Conservation (phyloP, 345 rosid species). For the Hibiscus tridactylites region DNA sequence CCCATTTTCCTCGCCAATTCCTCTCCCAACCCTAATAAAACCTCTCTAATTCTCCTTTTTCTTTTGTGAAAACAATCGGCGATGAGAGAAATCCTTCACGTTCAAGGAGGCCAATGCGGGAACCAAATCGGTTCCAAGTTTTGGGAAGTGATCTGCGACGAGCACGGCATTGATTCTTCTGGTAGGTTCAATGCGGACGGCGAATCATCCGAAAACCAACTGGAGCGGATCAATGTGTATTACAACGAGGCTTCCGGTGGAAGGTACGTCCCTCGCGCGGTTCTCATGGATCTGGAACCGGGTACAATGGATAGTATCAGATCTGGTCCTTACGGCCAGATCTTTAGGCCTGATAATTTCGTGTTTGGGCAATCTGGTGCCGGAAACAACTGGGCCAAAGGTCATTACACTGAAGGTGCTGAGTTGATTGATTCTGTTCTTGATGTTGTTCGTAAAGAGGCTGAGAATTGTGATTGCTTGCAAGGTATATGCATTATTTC, state of each 20-base stretch:
- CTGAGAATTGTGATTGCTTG: constrained; percentile 24
- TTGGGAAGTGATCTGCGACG: constrained; percentile 97
- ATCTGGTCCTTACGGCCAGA: constrained; percentile 41
- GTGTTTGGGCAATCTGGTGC: constrained; percentile 20
- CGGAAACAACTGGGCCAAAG: constrained; percentile 18
- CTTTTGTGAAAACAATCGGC: not conserved
- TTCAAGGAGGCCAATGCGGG: constrained; percentile 97
- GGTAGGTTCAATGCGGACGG: constrained; percentile 63
- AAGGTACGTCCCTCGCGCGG: constrained; percentile 87
- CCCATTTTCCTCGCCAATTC: not conserved
- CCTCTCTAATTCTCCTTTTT: not conserved
- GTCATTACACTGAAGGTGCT: constrained; percentile 76
- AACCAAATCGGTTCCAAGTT: constrained; percentile 98
- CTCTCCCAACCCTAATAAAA: not conserved
- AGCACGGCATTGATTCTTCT: constrained; percentile 81
- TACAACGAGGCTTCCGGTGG: constrained; percentile 94
- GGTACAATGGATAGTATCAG: constrained; percentile 98
- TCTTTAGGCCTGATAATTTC: constrained; percentile 16
- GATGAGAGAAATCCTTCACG: constrained; percentile 95
- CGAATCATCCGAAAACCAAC: constrained; percentile 47
- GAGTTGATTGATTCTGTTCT: constrained; percentile 90
- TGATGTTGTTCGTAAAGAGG: constrained; percentile 92
- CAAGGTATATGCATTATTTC: not conserved
- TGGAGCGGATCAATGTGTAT: constrained; percentile 90
- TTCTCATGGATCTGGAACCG: constrained; percentile 99